Base-by-base conservation (phyloP, 306 rosid species). In the Gynostemma pentaphyllum region DNA sequence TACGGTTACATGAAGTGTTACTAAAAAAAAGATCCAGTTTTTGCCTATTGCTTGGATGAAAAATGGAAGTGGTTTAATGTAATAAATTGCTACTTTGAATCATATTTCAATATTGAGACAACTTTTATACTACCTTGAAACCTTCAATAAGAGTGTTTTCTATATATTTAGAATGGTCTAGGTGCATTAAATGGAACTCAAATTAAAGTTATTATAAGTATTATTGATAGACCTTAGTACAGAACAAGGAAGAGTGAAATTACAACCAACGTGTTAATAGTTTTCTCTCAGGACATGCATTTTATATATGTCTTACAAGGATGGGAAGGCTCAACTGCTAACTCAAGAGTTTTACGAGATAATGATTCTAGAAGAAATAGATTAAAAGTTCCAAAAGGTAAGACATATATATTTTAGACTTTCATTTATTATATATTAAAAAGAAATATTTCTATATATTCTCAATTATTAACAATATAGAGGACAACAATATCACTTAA, bases 171-270 rank as follows among this genome's bases (percentile, higher is more conserved):
- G 29, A 67, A 67, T 50, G 49, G 40, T 15, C 28, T 67, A 36
- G 62, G 70, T 12, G 62, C 50, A 7, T 34, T 67, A 12, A 50
- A 66, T 66, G 56, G 60, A 27, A 66, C 34, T 2, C 22, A 30
- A 5, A 48, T 47, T 30, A 48, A 36, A 23, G 62, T 67, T 7
- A 67, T 36, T 22, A 24, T 50, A 19, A 18, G 12, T 2, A n/a
- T 49, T 32, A 9, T 18, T 15, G 68, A 45, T 2, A 64, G 23
- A 27, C 26, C 64, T 34, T 44, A 26, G n/a, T 45, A 23, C 40
- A 45, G 21, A 45, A 23, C 26, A n/a, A n/a, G n/a, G n/a, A n/a
- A n/a, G n/a, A n/a, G n/a, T n/a, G n/a, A n/a, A n/a, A n/a, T n/a
- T n/a, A 28, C 37, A 22, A 11, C 67, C 29, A 62, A 62, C 41